Conservation (phyloP, 164 flowering plant species). For the Sedum album region DNA sequence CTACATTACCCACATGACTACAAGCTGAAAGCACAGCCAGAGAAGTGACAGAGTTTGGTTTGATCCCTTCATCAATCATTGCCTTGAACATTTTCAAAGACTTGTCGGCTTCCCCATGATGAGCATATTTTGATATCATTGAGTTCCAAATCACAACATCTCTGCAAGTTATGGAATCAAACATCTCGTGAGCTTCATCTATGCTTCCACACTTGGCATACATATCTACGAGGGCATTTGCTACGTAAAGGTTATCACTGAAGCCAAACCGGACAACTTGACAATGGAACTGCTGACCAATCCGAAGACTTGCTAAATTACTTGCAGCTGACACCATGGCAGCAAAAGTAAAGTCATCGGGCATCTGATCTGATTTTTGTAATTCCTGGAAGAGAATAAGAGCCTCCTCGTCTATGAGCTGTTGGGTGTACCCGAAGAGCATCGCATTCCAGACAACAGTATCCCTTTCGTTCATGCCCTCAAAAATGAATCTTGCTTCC, state of each 20-base stretch:
- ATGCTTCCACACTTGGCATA: constrained; percentile 75
- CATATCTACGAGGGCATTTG: constrained; percentile 62
- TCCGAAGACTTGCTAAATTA: constrained; percentile 42
- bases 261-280: constrained; percentile 40
- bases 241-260: constrained; percentile 38
- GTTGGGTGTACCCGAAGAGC: constrained; percentile 52
- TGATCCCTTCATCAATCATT: constrained; percentile 35
- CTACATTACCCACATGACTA: constrained; percentile 56
- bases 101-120: constrained; percentile 52
- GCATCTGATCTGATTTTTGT: constrained; percentile 28
- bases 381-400: constrained; percentile 39
- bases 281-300: constrained; percentile 50
- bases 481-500: constrained; percentile 56
- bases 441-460: constrained; percentile 74
- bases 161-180: constrained; percentile 21
- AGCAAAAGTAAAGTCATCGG: constrained; percentile 56
- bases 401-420: constrained; percentile 48
- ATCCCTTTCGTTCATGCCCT: constrained; percentile 53
- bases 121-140: constrained; percentile 56
- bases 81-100: constrained; percentile 40
- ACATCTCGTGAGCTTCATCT: constrained; percentile 41
- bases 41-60: constrained; percentile 61
- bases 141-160: constrained; percentile 70
- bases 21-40: constrained; percentile 67
- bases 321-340: constrained; percentile 49